Conservation (phyloP, 2,329 filamentous ascomycete species). For the Rasamsonia emersonii region DNA sequence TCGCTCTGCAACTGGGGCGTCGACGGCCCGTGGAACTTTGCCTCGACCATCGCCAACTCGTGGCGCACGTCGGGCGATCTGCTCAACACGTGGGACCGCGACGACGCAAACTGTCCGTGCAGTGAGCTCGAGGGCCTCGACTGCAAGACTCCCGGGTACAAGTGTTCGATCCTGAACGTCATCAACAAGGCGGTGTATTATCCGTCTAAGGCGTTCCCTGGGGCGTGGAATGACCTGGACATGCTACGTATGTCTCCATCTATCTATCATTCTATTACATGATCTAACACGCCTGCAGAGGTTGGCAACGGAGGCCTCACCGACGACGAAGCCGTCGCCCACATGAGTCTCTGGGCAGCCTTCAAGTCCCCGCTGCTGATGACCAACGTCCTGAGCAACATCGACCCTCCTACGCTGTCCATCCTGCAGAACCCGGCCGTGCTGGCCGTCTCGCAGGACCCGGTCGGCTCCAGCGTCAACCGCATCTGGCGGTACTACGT, state of each 20-base stretch:
- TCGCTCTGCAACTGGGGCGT: constrained; percentile 46
- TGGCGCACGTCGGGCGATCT: constrained; percentile 42
- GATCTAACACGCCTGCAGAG: constrained; percentile 18
- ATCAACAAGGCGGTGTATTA: constrained; percentile 40
- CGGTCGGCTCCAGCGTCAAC: constrained; percentile 31
- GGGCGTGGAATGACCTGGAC: constrained; percentile 43
- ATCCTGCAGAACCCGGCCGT: constrained; percentile 43
- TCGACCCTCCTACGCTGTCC: constrained; percentile 35
- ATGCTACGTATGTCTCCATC: constrained; percentile 25
- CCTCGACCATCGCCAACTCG: constrained; percentile 38
- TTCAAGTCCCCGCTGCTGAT: constrained; percentile 41
- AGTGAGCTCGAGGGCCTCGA: constrained; percentile 28
- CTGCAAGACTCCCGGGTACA: constrained; percentile 38
- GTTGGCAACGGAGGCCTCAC: constrained; percentile 37
- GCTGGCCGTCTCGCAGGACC: constrained; percentile 43
- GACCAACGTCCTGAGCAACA: constrained; percentile 35
- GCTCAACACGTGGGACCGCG: constrained; percentile 38
- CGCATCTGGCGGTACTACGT: constrained; percentile 40
- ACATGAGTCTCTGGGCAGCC: constrained; percentile 44
- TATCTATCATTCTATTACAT: neutral
- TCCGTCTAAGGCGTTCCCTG: constrained; percentile 31
- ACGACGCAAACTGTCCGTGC: constrained; percentile 36
- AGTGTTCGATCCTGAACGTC: constrained; percentile 44
- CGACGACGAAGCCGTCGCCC: constrained; percentile 31
- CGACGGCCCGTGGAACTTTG: constrained; percentile 42